Evolutionary conservation across 2,329 filamentous ascomycete species (phyloP), one percentile per base, ranked within the genome.

Genomic region (Sporothrix pseudoabietina): DNA sequence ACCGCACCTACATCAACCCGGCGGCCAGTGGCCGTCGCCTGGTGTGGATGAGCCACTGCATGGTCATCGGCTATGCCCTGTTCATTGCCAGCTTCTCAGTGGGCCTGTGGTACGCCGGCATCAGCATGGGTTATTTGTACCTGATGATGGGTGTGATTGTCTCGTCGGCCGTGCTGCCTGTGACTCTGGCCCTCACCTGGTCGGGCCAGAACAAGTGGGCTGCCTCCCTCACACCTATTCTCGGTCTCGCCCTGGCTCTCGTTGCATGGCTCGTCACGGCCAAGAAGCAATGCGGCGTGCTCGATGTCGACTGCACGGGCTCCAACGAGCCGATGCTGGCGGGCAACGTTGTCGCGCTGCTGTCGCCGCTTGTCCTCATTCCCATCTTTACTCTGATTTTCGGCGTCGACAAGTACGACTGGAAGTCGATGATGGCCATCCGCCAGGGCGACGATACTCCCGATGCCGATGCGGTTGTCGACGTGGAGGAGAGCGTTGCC

Each of bases 111-210:
- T 91, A 92, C 75, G 90, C 88, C 1, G 90, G 91, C 26, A 92
- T 97, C 75, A 91, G 89, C 12, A 96, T 97, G 92, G 94, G 94
- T 12, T 97, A 94, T 78, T 85, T 78, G 12, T 78, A 78, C 69
- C 84, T 97, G 1, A 88, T 97, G 79, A 97, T 97, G 94, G 94
- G 94, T 8, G 92, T 94, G 69, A 93, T 97, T 78, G 96, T 97
- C 79, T 94, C 91, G 0, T 89, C 92, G 0, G 94, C 93, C 3
- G 94, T 97, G 3, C 86, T 97, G 14, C 94, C 94, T 0, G 92
- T 93, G 0, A 91, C 93, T 0, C 83, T 97, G 75, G 92, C 93
- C 0, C 86, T 97, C 0, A 85, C 94, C 74, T 97, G 94, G 93
- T 88, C 87, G 69, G 89, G 91, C 1, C 94, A 97, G 80, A 94